phyloP scores from a whole-genome alignment of 768 basidiomycete species.

The Lentinula lateritia region DNA sequence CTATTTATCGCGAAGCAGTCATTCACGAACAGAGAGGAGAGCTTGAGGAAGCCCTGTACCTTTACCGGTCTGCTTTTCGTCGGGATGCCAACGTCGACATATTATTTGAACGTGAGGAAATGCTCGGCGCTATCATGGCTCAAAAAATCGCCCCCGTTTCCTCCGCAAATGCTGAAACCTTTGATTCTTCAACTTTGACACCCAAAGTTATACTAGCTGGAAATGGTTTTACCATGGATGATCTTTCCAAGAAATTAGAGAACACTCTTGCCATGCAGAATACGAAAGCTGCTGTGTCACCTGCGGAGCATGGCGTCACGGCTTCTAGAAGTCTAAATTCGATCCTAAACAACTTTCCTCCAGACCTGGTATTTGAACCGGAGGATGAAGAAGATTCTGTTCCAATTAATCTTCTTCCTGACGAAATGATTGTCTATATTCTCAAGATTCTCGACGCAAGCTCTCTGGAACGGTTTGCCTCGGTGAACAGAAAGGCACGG shows the following conservation, averaged over 20 bases:
- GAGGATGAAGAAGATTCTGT: constrained; percentile 60
- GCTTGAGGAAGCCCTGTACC: constrained; percentile 65
- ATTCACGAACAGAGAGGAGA: constrained; percentile 68
- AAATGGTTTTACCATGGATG: constrained; percentile 15
- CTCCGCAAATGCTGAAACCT: neutral
- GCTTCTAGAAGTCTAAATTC: constrained; percentile 33
- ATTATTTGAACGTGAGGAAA: constrained; percentile 58
- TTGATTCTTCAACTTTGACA: neutral
- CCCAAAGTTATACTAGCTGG: neutral
- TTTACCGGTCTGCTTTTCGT: constrained; percentile 81
- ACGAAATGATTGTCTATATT: constrained; percentile 69
- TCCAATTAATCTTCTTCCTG: constrained; percentile 58
- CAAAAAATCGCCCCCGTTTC: neutral
- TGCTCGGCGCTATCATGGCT: constrained; percentile 28
- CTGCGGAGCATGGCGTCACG: constrained; percentile 18
- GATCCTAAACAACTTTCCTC: constrained; percentile 45
- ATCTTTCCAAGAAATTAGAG: constrained; percentile 21
- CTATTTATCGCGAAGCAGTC: constrained; percentile 65
- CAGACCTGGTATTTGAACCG: constrained; percentile 52
- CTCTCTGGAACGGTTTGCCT: constrained; percentile 73
- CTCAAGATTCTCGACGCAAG: constrained; percentile 62
- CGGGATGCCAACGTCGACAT: constrained; percentile 72
- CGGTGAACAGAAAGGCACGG: constrained; percentile 68
- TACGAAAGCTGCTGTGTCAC: constrained; percentile 12
- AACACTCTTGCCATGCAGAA: constrained; percentile 19